Base-by-base conservation (phyloP, 495 filamentous ascomycete genomes). In the Xylaria bambusicola region DNA sequence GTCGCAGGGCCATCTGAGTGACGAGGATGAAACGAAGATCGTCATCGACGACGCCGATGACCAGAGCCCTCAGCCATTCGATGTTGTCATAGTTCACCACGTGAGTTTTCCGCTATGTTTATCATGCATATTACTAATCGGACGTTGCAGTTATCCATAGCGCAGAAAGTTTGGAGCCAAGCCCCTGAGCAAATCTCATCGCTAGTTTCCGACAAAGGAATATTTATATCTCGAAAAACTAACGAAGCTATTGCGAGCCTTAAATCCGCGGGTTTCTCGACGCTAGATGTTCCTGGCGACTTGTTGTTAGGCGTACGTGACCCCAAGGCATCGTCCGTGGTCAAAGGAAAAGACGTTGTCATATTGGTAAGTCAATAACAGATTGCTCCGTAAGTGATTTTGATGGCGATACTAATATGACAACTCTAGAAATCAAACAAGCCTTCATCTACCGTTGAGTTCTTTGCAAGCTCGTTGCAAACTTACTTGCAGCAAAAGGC, bases 351-450 rank as follows among this genome's bases (percentile, higher is more conserved):
- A 38, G 26, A 41, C 8, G 56, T 53, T 12, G 35, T 65, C 31
- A 38, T 65, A 17, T 53, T 65, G 29, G 60, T 62, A 45, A 49
- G 60, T n/a, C n/a, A n/a, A n/a, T n/a, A n/a, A n/a, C n/a, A n/a
- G n/a, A n/a, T n/a, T n/a, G n/a, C n/a, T n/a, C n/a, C n/a, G n/a
- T n/a, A n/a, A n/a, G n/a, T n/a, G n/a, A n/a, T n/a, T n/a, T n/a
- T n/a, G n/a, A n/a, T n/a, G n/a, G n/a, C n/a, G n/a, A n/a, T n/a
- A n/a, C n/a, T n/a, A n/a, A n/a, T n/a, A n/a, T n/a, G n/a, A n/a
- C n/a, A n/a, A n/a, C n/a, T n/a, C n/a, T n/a, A n/a, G n/a, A n/a
- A n/a, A n/a, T n/a, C n/a, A n/a, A n/a, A n/a, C n/a, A n/a, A n/a
- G n/a, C n/a, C n/a, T 58, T 40, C 15, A 3, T 12, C 36, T 33